These are phyloP conservation scores for Vanderwaltozyma polyspora DNA, from an alignment of 805 yeast genomes.

Conservation along the genomic window DNA sequence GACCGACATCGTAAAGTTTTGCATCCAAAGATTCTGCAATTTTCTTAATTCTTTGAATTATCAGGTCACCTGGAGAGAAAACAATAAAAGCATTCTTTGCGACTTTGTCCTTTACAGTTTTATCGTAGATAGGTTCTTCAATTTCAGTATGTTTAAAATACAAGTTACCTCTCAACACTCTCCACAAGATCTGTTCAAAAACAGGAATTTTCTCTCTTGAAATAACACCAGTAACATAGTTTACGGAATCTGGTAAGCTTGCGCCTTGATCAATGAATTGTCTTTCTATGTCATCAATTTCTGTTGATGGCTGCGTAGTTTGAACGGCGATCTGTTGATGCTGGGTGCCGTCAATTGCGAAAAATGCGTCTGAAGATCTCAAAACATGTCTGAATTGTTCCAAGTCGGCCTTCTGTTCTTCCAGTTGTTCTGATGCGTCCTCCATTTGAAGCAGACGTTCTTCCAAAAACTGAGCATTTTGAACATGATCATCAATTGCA, in stretches of 20 bases:
- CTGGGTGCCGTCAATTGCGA: conserved; percentile 16
- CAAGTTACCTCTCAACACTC: conserved; percentile 63
- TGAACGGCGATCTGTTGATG: neutral
- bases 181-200: conserved; percentile 64
- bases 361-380: conserved; percentile 39
- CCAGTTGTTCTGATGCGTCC: conserved; percentile 54
- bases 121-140: conserved; percentile 44
- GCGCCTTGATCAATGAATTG: too few relatives aligned
- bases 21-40: conserved; percentile 63
- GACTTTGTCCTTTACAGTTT: conserved; percentile 37
- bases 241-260: conserved; percentile 23
- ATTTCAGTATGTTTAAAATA: conserved; percentile 50
- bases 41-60: conserved; percentile 48
- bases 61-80: conserved; percentile 57
- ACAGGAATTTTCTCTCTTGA: conserved; percentile 46
- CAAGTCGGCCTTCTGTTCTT: conserved; percentile 42
- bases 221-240: conserved; percentile 56
- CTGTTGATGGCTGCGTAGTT: conserved; percentile 11
- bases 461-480: conserved; percentile 57
- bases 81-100: conserved; percentile 54
- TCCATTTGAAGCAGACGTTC: conserved; percentile 61
- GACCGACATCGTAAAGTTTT: conserved; percentile 46
- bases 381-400: conserved; percentile 50
- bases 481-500: conserved; percentile 61
- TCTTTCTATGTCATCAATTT: conserved; percentile 13